Evolutionary conservation across 2,329 filamentous ascomycete genomes (phyloP).

Genomic region (Boeremia lycopersici): DNA sequence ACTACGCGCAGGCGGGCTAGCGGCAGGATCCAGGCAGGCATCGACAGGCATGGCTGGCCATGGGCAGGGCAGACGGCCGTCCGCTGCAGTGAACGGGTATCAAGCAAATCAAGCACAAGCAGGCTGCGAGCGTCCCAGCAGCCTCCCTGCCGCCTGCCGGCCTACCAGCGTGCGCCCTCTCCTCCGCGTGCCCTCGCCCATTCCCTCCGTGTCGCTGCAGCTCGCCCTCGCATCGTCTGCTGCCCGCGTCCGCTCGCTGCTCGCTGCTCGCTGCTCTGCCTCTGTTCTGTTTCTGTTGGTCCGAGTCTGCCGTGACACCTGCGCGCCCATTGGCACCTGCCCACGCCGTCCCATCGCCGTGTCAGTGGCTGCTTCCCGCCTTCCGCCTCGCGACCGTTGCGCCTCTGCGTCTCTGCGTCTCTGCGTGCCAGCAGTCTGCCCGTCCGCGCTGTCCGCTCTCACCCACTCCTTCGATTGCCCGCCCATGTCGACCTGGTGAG

Average conservation of each 20-base stretch:
- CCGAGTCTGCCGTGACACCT: conserved; percentile 10
- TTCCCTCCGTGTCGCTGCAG: neutral
- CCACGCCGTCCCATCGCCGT: conserved; percentile 13
- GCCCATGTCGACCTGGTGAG: conserved; percentile 41
- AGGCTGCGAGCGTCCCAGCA: neutral
- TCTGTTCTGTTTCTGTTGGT: neutral
- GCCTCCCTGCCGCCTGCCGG: neutral
- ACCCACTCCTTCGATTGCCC: conserved; percentile 26
- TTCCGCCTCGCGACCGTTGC: conserved; percentile 17
- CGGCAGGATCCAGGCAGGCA: conserved; percentile 17
- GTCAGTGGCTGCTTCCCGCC: conserved; percentile 9
- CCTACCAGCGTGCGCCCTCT: conserved; percentile 12
- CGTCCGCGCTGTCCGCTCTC: neutral
- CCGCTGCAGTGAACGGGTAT: conserved; percentile 14
- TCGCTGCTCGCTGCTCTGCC: conserved; percentile 25
- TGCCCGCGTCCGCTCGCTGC: conserved; percentile 33
- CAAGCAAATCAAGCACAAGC: conserved; percentile 16
- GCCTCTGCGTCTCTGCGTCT: conserved; percentile 2
- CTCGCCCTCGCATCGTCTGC: conserved; percentile 3
- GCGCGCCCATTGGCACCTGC: conserved; percentile 14
- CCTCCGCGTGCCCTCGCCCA: conserved; percentile 13
- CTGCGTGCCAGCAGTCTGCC: neutral
- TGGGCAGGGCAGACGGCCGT: neutral
- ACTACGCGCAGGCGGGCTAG: conserved; percentile 10
- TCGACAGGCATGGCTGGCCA: neutral